Evolutionary conservation across 2,329 filamentous ascomycete species (phyloP).

Genomic region (Colletotrichum spinosum): DNA sequence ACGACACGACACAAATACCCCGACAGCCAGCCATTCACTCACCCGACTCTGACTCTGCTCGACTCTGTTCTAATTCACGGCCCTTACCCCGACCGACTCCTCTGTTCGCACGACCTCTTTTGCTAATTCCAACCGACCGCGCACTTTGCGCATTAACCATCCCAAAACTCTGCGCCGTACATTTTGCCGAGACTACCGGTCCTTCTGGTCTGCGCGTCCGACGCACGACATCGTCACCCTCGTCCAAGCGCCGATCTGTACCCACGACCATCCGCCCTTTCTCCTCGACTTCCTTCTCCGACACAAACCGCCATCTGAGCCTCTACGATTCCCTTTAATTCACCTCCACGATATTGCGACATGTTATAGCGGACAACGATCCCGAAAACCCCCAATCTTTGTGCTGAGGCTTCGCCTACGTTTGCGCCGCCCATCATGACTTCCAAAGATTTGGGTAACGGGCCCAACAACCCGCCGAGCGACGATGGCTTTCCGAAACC

Average conservation of each 20-base stretch:
- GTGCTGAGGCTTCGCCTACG: conserved; percentile 12
- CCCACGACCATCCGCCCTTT: background rate
- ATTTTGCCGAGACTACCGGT: conserved; percentile 24
- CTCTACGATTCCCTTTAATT: conserved; percentile 2
- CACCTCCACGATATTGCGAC: conserved; percentile 8
- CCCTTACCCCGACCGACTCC: conserved; percentile 12
- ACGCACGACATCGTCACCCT: conserved; percentile 15
- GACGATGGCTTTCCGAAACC: conserved; percentile 53
- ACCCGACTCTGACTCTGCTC: conserved; percentile 3
- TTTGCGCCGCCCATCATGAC: conserved; percentile 47
- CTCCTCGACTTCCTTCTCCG: background rate
- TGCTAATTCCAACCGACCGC: conserved; percentile 22
- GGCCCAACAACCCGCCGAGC: conserved; percentile 51
- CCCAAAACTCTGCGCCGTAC: conserved; percentile 16
- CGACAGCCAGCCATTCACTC: conserved; percentile 8
- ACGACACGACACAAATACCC: conserved; percentile 13
- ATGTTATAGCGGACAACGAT: conserved; percentile 24
- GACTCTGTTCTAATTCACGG: conserved; percentile 24
- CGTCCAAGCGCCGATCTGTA: conserved; percentile 28
- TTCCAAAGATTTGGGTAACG: conserved; percentile 49
- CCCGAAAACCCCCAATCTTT: conserved; percentile 1
- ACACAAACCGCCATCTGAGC: conserved; percentile 3
- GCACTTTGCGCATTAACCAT: conserved; percentile 29
- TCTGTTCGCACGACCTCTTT: conserved; percentile 33
- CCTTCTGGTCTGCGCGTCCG: conserved; percentile 4